Percentiles rank a stretch among this genome's conserved stretches.
Evolutionary conservation across 371 early-diverging fungal species (phyloP).

Genomic region (Zopfochytrium polystomum): DNA sequence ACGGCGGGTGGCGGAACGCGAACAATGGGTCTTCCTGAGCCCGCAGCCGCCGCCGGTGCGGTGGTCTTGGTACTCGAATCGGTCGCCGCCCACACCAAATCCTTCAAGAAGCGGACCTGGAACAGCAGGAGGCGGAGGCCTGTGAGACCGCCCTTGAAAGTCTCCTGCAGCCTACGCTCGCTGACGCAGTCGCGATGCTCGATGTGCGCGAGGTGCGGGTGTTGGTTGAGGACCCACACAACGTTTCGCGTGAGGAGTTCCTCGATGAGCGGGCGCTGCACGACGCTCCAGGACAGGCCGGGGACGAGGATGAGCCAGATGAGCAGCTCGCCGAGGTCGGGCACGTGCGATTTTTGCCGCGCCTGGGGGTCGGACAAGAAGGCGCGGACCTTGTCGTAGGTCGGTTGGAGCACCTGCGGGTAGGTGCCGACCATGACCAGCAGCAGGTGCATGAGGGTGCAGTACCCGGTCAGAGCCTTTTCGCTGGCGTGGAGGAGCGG

Average conservation of each 20-base stretch:
- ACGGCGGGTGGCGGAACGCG: too few species aligned
- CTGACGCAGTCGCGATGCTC: not conserved
- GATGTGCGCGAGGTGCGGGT: conserved; percentile 21
- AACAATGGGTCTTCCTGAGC: not conserved
- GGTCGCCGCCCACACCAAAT: too few species aligned
- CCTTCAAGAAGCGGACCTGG: conserved; percentile 21
- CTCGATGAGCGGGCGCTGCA: conserved; percentile 2
- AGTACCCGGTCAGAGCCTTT: conserved; percentile 22
- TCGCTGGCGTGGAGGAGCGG: conserved; percentile 20
- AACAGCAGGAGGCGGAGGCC: conserved; percentile 23
- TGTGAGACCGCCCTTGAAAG: conserved; percentile 12
- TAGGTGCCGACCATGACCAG: conserved; percentile 8
- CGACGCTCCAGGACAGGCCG: conserved; percentile 7
- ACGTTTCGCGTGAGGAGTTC: conserved; percentile 22
- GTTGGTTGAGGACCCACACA: conserved; percentile 16
- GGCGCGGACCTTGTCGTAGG: not conserved
- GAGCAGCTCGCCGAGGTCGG: conserved; percentile 26
- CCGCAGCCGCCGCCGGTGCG: conserved; percentile 8
- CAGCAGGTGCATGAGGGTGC: conserved; percentile 20
- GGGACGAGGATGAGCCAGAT: not conserved
- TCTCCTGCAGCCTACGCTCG: conserved; percentile 13
- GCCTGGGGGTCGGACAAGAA: conserved; percentile 6
- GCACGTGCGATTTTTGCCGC: conserved; percentile 9
- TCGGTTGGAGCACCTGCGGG: conserved; percentile 4
- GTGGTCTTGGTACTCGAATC: too few species aligned